These are phyloP conservation scores for Melampsora americana DNA, from an alignment of 1,284 basidiomycete species.

Conservation along the genomic window DNA sequence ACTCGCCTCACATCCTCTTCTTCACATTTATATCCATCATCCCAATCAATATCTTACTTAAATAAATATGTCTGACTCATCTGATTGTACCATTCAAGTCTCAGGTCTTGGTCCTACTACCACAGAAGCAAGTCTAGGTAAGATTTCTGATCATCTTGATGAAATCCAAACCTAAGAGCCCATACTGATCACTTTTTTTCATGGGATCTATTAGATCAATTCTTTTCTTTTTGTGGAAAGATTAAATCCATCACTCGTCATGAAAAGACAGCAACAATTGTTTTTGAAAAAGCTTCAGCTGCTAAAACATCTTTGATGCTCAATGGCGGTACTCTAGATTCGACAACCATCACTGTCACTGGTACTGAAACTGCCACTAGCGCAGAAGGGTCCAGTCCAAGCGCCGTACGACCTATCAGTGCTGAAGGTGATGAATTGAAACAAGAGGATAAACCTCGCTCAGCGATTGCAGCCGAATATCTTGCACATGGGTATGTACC, in stretches of 20 bases:
- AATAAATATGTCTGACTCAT: neutral
- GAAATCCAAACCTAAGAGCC: neutral
- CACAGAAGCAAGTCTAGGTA: constrained; percentile 63
- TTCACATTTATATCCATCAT: too few species aligned
- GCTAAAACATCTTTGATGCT: constrained; percentile 73
- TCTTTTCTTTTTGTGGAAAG: constrained; percentile 42
- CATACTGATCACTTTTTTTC: neutral
- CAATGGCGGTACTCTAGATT: constrained; percentile 44
- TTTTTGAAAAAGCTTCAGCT: constrained; percentile 66
- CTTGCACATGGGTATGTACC: constrained; percentile 64
- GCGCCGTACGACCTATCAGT: constrained; percentile 52
- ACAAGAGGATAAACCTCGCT: constrained; percentile 74
- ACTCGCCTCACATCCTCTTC: too few species aligned
- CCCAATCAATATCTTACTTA: too few species aligned
- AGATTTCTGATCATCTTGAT: constrained; percentile 60
- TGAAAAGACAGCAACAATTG: constrained; percentile 36
- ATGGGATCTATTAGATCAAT: constrained; percentile 28
- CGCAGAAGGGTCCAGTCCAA: constrained; percentile 57
- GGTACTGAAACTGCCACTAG: constrained; percentile 54
- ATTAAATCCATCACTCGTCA: constrained; percentile 33
- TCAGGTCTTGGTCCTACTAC: constrained; percentile 64
- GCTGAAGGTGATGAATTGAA: constrained; percentile 59
- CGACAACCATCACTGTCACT: constrained; percentile 62
- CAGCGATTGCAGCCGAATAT: constrained; percentile 77
- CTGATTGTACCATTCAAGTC: constrained; percentile 59